phyloP scores from a whole-genome alignment of 176 grass and related monocot genomes.

The Stipa capillata region DNA sequence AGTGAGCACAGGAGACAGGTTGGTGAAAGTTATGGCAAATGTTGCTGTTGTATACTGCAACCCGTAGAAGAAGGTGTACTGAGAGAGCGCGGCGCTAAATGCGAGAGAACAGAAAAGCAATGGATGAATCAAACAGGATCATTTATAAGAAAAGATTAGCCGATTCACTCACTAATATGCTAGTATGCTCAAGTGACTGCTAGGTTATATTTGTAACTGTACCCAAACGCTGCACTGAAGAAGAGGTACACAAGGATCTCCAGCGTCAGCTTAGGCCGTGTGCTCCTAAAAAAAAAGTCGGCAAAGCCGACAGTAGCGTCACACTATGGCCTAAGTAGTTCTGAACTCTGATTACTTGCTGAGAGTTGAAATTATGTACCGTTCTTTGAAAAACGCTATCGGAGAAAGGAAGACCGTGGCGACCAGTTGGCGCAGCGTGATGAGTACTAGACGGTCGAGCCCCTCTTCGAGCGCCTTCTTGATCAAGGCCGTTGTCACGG shows the following conservation, averaged over 20 bases:
- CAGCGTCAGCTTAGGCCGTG: conserved; percentile 67
- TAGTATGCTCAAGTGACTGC: neutral
- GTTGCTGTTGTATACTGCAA: conserved; percentile 70
- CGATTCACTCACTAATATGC: neutral
- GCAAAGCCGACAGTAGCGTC: neutral
- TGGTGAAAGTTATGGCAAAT: conserved; percentile 74
- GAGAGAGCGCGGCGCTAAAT: conserved; percentile 46
- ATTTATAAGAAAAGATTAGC: neutral
- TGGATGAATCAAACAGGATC: neutral
- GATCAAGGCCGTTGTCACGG: conserved; percentile 64
- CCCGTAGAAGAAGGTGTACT: conserved; percentile 76
- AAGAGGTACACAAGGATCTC: conserved; percentile 90
- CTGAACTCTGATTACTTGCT: neutral
- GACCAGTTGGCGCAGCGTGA: conserved; percentile 70
- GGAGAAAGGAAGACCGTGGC: conserved; percentile 67
- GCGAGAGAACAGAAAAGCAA: neutral
- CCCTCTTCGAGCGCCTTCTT: conserved; percentile 67
- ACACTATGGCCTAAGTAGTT: neutral
- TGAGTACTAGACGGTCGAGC: conserved; percentile 59
- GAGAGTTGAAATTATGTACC: conserved; percentile 13
- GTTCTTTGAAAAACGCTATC: conserved; percentile 67
- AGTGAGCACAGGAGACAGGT: conserved; percentile 70
- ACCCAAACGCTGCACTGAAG: conserved; percentile 80
- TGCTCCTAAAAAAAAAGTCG: conserved; percentile 48
- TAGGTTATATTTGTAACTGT: neutral